Base-by-base conservation (phyloP, 257 asterid genomes). In the Gynochthodes officinalis region DNA sequence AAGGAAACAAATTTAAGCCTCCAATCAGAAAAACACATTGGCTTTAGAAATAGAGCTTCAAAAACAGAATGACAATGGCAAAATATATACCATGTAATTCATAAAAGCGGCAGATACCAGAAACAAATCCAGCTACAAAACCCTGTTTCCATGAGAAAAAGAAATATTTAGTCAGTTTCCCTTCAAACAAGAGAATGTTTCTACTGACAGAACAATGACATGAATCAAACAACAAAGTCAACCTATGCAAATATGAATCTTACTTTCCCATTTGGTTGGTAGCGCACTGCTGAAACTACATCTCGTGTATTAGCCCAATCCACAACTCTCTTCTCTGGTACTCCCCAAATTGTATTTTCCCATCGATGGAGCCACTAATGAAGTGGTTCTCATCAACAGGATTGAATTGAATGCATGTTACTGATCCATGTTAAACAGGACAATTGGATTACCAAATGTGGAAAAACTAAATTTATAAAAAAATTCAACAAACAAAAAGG, bases 271-370 rank as follows among this genome's bases (percentile, higher is more conserved):
- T 84, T 84, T 19, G 96, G 97, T 79, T 86, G 90, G 90, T 90
- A 90, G 70, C 94, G 81, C 19, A 90, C 80, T 21, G 95, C 90
- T 27, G 98, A 89, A 25, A 88, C 89, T 63, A 89, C 60, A 66
- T 83, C 89, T 35, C 75, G 76, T 0, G 65, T 74, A 50, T 88
- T 82, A 18, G 89, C 84, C 98, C 98, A 93, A 61, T 86, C 89
- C 72, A 84, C 71, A 1, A 93, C 98, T 77, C 96, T 82, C 72
- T 72, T 79, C 57, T 75, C 79, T 3, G 14, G 66, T 43, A 90
- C 84, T 57, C 92, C 90, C 97, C 97, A 92, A 73, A 90, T 83
- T 62, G 87, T 76, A 87, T 90, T 83, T 87, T 90, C n/a, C 95
- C 97, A 70, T 92, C 98, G 5, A 90, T 85, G 63, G 89, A 90